phyloP scores from a whole-genome alignment of 257 asterid species.

The Nicotiana undulata region DNA sequence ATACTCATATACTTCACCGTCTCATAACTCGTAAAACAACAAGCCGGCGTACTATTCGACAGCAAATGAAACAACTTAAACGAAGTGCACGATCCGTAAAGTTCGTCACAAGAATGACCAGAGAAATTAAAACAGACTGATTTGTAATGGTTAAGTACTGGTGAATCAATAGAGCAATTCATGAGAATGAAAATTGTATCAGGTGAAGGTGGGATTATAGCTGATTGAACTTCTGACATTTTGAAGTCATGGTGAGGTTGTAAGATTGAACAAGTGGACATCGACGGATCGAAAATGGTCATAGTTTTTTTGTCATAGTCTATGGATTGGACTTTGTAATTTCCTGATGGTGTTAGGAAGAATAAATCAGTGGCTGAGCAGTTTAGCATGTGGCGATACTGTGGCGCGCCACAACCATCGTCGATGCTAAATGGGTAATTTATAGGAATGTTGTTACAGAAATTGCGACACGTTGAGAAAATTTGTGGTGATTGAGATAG shows the following conservation, averaged over 20 bases:
- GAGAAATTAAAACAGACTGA: constrained; percentile 67
- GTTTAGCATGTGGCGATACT: constrained; percentile 62
- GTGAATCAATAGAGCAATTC: constrained; percentile 85
- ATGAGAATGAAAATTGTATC: constrained; percentile 78
- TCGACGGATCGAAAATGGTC: constrained; percentile 61
- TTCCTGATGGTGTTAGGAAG: constrained; percentile 81
- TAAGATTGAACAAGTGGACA: constrained; percentile 89
- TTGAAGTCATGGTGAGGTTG: constrained; percentile 85
- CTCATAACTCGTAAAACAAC: constrained; percentile 72
- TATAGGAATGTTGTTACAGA: constrained; percentile 70
- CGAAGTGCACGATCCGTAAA: constrained; percentile 62
- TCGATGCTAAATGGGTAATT: constrained; percentile 78
- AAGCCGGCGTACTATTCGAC: constrained; percentile 46
- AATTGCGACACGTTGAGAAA: constrained; percentile 44
- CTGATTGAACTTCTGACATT: constrained; percentile 69
- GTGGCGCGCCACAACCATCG: constrained; percentile 85
- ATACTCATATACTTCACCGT: constrained; percentile 80
- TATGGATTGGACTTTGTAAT: constrained; percentile 65
- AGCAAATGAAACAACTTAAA: constrained; percentile 62
- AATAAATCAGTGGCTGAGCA: constrained; percentile 57
- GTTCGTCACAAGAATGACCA: constrained; percentile 82
- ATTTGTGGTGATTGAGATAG: neutral
- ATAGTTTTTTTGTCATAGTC: constrained; percentile 45
- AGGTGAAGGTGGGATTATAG: constrained; percentile 65
- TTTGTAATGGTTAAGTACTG: constrained; percentile 70